These are phyloP conservation scores for Trichoderma lentiforme DNA, from an alignment of 2,329 filamentous ascomycete genomes.

Conservation along the genomic window DNA sequence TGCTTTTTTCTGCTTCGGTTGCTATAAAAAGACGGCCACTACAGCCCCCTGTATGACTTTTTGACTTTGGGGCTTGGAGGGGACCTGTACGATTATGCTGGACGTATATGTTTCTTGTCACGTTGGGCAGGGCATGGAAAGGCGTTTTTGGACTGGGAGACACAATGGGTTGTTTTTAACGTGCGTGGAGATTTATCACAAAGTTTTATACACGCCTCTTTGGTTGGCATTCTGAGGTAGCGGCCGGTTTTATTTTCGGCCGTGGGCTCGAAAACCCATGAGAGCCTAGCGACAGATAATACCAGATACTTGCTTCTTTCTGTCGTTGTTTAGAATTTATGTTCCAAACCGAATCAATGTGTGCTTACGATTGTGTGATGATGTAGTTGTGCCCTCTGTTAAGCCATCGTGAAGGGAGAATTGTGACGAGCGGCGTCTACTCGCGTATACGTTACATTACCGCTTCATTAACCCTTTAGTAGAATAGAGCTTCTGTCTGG, in stretches of 20 bases:
- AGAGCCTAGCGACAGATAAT: constrained; percentile 18
- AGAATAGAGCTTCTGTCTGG: too few species aligned
- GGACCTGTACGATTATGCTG: constrained; percentile 23
- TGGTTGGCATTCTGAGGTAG: constrained; percentile 15
- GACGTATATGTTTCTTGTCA: constrained; percentile 21
- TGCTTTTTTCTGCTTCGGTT: constrained; percentile 2
- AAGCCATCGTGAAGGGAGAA: not conserved
- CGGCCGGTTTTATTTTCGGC: constrained; percentile 8
- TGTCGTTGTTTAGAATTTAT: not conserved
- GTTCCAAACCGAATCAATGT: not conserved
- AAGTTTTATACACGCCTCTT: constrained; percentile 16
- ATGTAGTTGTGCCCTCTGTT: not conserved
- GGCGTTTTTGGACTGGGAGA: constrained; percentile 20
- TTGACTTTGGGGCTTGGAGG: constrained; percentile 13
- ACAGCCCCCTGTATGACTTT: constrained; percentile 4
- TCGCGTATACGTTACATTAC: too few species aligned
- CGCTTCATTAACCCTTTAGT: too few species aligned
- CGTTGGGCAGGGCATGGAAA: constrained; percentile 22
- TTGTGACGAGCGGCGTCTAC: not conserved
- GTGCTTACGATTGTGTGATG: not conserved
- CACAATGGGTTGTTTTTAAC: not conserved
- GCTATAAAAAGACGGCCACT: not conserved
- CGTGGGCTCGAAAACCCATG: not conserved
- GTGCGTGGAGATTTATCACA: constrained; percentile 4
- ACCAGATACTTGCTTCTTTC: constrained; percentile 10